phyloP scores from a whole-genome alignment of 2,329 filamentous ascomycete species.

The Colletotrichum camelliae region DNA sequence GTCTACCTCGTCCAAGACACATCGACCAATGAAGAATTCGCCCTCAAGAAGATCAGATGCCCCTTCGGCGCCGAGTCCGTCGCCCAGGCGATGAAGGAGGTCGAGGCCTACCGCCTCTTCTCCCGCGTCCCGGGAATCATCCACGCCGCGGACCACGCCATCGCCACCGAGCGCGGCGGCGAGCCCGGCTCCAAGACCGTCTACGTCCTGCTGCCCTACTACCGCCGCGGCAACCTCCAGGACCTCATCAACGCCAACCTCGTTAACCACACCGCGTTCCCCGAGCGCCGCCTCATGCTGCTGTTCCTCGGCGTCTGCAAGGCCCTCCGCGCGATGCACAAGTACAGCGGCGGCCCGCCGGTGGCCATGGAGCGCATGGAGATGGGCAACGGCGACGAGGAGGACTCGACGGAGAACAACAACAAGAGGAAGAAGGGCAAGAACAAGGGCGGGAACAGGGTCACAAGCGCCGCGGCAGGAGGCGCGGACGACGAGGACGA shows the following conservation, averaged over 20 bases:
- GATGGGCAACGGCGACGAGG: slow-evolving; percentile 50
- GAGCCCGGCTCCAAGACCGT: slow-evolving; percentile 81
- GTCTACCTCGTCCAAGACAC: slow-evolving; percentile 98
- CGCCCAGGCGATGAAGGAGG: slow-evolving; percentile 92
- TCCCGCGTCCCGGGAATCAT: slow-evolving; percentile 85
- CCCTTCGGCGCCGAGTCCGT: slow-evolving; percentile 97
- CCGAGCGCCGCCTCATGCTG: slow-evolving; percentile 85
- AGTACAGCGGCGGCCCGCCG: slow-evolving; percentile 71
- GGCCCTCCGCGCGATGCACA: slow-evolving; percentile 89
- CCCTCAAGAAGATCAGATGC: slow-evolving; percentile 98
- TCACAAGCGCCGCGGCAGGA: slow-evolving; percentile 32
- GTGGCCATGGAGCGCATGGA: slow-evolving; percentile 55
- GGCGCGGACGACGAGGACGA: slow-evolving; percentile 71
- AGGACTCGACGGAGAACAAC: slow-evolving; percentile 41
- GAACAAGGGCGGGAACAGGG: slow-evolving; percentile 38
- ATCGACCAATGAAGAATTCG: slow-evolving; percentile 81
- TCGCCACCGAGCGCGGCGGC: slow-evolving; percentile 73
- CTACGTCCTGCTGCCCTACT: slow-evolving; percentile 96
- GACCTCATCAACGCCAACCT: slow-evolving; percentile 99
- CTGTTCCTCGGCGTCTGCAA: slow-evolving; percentile 92
- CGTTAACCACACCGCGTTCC: slow-evolving; percentile 91
- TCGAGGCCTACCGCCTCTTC: slow-evolving; percentile 95
- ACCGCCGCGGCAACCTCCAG: slow-evolving; percentile 92
- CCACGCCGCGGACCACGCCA: slow-evolving; percentile 80
- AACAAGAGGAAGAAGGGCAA: slow-evolving; percentile 30